Base-by-base conservation (phyloP, 2,329 filamentous ascomycete genomes). In the Myriosclerotinia duriaeana region DNA sequence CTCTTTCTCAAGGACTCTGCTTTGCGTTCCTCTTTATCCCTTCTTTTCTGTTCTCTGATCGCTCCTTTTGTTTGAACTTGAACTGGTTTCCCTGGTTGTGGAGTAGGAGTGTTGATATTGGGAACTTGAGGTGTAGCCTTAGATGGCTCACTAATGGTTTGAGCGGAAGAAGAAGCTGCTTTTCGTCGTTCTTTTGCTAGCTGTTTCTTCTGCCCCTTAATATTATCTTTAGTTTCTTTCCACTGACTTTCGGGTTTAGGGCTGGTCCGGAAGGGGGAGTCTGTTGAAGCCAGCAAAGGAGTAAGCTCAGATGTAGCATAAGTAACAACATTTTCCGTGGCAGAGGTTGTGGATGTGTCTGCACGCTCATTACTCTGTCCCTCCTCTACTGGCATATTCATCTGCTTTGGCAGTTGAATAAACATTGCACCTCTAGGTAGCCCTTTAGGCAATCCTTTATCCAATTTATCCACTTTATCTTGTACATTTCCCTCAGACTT, bases 1-100 rank as follows among this genome's bases (percentile, higher is more conserved):
- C 26, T 60, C 42, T 48, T 60, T 38, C 56, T 60, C 20, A 48
- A 36, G 9, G 67, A 53, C 22, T 72, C 72, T 53, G 63, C 64
- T 60, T 70, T 74, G 20, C 69, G 68, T 46, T 71, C 68, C 20
- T 69, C 70, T 34, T 71, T 72, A 34, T 72, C 68, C 20, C 59
- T 36, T 46, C 69, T 71, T 63, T 71, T 74, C 40, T 71, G 71
- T 30, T 59, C 60, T 30, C 71, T 72, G 5, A 60, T 46, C 34
- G 61, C 68, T 48, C 71, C 70, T 67, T 71, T 72, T 0, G 44
- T 30, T 65, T 20, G 15, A 14, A 52, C 48, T 70, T 71, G 34
- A 38, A 44, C 26, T n/a, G 42, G 42, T 8, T 12, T 46, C 48
- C 1, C 20, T 36, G 42, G 14, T 8, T 22, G 42, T 2, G 3